Percentiles rank a stretch among this genome's conserved stretches.
phyloP scores from a whole-genome alignment of 2,329 filamentous ascomycete species.

The Trichoderma arundinaceum region DNA sequence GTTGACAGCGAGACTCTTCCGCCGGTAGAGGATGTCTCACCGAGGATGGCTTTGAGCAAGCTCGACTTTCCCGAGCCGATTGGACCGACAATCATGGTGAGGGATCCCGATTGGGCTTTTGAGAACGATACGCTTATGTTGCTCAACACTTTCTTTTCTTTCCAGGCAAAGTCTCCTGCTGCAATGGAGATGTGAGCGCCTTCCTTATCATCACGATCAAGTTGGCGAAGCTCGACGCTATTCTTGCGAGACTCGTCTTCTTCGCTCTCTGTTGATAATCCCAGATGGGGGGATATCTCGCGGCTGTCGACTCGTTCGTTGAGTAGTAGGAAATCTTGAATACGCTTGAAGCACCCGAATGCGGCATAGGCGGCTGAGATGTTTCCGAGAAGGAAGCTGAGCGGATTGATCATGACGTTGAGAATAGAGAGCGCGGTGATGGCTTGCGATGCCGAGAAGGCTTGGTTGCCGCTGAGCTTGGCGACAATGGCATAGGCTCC shows the following conservation, averaged over 20 bases:
- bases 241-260: constrained; percentile 9
- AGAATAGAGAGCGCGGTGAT: constrained; percentile 43
- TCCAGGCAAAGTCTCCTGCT: constrained; percentile 40
- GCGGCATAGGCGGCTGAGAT: constrained; percentile 39
- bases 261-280: background rate
- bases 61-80: constrained; percentile 44
- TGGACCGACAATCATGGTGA: constrained; percentile 42
- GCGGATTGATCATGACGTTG: constrained; percentile 40
- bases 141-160: constrained; percentile 37
- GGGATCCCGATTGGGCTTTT: constrained; percentile 34
- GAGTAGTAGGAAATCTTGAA: constrained; percentile 41
- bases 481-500: constrained; percentile 42
- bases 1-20: constrained; percentile 38
- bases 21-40: constrained; percentile 36
- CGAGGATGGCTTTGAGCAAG: constrained; percentile 42
- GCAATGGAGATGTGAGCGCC: constrained; percentile 34
- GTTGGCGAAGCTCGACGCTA: constrained; percentile 27
- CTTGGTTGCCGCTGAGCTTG: constrained; percentile 37
- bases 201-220: constrained; percentile 18
- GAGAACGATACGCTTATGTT: constrained; percentile 38
- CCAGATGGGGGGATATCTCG: constrained; percentile 29
- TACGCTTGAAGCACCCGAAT: constrained; percentile 42
- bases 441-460: constrained; percentile 42
- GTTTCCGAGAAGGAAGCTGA: constrained; percentile 37
- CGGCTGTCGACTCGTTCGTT: constrained; percentile 39